Evolutionary conservation across 805 yeast species (phyloP).

Genomic region (Wickerhamomyces chambardii): DNA sequence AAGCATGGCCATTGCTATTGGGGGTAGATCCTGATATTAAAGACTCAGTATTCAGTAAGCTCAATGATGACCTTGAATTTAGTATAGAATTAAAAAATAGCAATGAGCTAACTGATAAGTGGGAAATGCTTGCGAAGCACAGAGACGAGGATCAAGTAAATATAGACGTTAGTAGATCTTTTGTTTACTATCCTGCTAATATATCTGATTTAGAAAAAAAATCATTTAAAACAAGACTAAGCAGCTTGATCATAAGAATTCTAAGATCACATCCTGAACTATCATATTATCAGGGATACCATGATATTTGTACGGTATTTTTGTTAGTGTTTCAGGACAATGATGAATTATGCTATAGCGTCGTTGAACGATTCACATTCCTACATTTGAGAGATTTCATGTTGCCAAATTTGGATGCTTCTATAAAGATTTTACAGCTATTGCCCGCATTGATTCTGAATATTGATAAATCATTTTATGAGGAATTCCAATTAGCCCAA

Average conservation of each 20-base stretch:
- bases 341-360: slow-evolving; percentile 19
- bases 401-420: slow-evolving; percentile 59
- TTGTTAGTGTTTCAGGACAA: slow-evolving; percentile 39
- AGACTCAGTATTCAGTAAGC: neutral
- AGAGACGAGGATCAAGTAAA: slow-evolving; percentile 71
- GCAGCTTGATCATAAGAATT: slow-evolving; percentile 37
- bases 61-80: neutral
- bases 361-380: slow-evolving; percentile 50
- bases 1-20: slow-evolving; percentile 44
- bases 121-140: slow-evolving; percentile 24
- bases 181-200: slow-evolving; percentile 29
- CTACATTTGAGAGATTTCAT: slow-evolving; percentile 75
- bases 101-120: neutral
- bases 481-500: slow-evolving; percentile 22
- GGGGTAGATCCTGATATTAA: slow-evolving; percentile 19
- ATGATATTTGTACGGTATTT: slow-evolving; percentile 71
- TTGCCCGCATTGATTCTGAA: slow-evolving; percentile 52
- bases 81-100: neutral
- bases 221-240: slow-evolving; percentile 14
- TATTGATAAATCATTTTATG: slow-evolving; percentile 36
- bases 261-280: slow-evolving; percentile 54
- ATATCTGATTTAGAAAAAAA: slow-evolving; percentile 11
- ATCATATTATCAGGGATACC: slow-evolving; percentile 87
- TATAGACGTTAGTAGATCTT: slow-evolving; percentile 72
- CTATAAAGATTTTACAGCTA: slow-evolving; percentile 55